Evolutionary conservation across 352 stramenopile genomes (phyloP).

Genomic region (Phytophthora nicotianae): DNA sequence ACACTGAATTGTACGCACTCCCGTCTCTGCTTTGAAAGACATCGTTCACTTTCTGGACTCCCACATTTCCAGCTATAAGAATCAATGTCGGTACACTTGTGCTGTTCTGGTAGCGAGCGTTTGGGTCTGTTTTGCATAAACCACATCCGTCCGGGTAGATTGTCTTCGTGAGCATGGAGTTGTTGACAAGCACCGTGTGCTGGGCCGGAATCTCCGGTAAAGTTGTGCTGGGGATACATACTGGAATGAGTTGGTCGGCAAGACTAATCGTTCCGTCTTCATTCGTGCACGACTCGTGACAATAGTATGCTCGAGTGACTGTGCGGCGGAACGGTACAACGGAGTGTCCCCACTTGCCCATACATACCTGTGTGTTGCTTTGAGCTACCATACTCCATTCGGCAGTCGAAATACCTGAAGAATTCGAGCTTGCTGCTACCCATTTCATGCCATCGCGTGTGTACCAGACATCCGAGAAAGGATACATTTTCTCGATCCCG

Average conservation of each 20-base stretch:
- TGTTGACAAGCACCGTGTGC: constrained; percentile 47
- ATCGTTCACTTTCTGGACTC: constrained; percentile 77
- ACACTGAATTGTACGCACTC: constrained; percentile 59
- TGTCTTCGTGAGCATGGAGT: constrained; percentile 58
- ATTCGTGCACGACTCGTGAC: constrained; percentile 53
- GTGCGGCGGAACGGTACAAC: constrained; percentile 59
- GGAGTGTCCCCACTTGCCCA: constrained; percentile 76
- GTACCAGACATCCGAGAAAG: constrained; percentile 78
- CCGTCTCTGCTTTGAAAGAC: constrained; percentile 68
- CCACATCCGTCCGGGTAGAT: constrained; percentile 76
- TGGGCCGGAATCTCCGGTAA: constrained; percentile 44
- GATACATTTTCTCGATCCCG: constrained; percentile 73
- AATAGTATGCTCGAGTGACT: constrained; percentile 63
- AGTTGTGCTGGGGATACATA: constrained; percentile 48
- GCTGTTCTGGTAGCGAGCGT: constrained; percentile 58
- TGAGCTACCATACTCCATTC: constrained; percentile 77
- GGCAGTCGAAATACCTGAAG: constrained; percentile 69
- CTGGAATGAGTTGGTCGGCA: constrained; percentile 62
- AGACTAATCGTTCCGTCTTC: constrained; percentile 51
- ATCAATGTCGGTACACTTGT: constrained; percentile 64
- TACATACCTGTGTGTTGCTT: constrained; percentile 51
- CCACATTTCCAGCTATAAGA: constrained; percentile 72
- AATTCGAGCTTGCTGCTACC: constrained; percentile 63
- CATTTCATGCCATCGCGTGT: constrained; percentile 65
- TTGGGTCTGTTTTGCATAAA: constrained; percentile 46